Evolutionary conservation across 441 rosid genomes (phyloP).

Genomic region (Erysimum cheiri): DNA sequence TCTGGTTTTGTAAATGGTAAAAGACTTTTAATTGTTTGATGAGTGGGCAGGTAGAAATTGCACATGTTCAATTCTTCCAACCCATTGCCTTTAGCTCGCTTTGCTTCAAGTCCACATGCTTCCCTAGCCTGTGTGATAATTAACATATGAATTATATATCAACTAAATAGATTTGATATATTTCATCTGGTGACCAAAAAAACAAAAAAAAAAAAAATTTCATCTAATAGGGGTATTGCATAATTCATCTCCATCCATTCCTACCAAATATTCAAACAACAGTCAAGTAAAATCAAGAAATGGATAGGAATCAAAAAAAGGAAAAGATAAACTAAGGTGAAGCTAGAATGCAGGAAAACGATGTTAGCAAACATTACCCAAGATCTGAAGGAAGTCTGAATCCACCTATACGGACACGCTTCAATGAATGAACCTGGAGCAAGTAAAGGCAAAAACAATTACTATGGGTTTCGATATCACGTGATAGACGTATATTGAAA

Average conservation of each 20-base stretch:
- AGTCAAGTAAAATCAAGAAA: background rate
- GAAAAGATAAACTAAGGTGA: too few species aligned
- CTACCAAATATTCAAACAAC: too few species aligned
- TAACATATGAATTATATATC: slow-evolving; percentile 12
- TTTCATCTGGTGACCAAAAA: too few species aligned
- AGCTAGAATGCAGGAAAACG: background rate
- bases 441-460: slow-evolving; percentile 24
- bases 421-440: slow-evolving; percentile 73
- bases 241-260: background rate
- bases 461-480: background rate
- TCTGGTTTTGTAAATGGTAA: background rate
- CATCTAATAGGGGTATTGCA: background rate
- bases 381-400: slow-evolving; percentile 90
- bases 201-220: too few species aligned
- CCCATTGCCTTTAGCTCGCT: slow-evolving; percentile 70
- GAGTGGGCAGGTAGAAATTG: background rate
- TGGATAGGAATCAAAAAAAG: background rate
- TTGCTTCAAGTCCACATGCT: slow-evolving; percentile 67
- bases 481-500: background rate
- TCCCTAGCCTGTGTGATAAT: slow-evolving; percentile 65
- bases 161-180: background rate
- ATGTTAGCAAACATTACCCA: slow-evolving; percentile 55
- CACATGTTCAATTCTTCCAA: slow-evolving; percentile 58
- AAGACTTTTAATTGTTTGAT: background rate
- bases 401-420: slow-evolving; percentile 84